phyloP scores from a whole-genome alignment of 148 eudicot species.

The Mesembryanthemum crystallinum region DNA sequence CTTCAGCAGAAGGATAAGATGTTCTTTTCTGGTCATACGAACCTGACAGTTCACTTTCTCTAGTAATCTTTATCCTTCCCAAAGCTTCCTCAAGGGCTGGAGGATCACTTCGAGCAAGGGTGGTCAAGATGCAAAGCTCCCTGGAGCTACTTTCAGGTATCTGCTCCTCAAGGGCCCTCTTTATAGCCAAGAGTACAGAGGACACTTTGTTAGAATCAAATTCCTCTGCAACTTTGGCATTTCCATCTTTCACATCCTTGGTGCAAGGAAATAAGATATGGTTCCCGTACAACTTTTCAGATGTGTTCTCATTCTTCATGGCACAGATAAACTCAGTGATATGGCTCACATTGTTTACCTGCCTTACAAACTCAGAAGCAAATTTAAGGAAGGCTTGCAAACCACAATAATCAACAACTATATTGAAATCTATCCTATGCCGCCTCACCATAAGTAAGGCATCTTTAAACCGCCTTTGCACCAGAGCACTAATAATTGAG shows the following conservation, averaged over 20 bases:
- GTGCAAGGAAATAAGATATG: constrained; percentile 44
- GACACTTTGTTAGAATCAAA: constrained; percentile 48
- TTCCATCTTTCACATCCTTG: constrained; percentile 37
- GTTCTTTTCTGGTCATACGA: constrained; percentile 46
- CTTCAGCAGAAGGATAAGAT: constrained; percentile 86
- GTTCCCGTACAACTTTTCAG: constrained; percentile 66
- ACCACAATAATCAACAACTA: constrained; percentile 80
- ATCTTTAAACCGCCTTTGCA: constrained; percentile 63
- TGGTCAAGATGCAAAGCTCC: constrained; percentile 96
- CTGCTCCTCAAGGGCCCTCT: constrained; percentile 83
- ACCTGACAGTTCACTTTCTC: constrained; percentile 75
- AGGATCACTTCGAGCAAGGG: constrained; percentile 91
- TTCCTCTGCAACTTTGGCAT: constrained; percentile 23
- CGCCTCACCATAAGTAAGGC: constrained; percentile 89
- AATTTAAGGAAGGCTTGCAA: constrained; percentile 67
- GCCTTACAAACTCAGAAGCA: constrained; percentile 78
- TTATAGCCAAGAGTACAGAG: constrained; percentile 63
- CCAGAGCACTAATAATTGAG: constrained; percentile 71
- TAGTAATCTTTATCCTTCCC: constrained; percentile 68
- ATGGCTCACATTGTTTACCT: constrained; percentile 72
- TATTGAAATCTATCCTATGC: constrained; percentile 87
- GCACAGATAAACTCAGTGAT: constrained; percentile 94
- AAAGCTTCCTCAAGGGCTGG: constrained; percentile 93
- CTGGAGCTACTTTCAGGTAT: constrained; percentile 68
- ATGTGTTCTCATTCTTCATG: constrained; percentile 65